Evolutionary conservation across 2,329 filamentous ascomycete genomes (phyloP).

Genomic region (Calonectria leucothoes): DNA sequence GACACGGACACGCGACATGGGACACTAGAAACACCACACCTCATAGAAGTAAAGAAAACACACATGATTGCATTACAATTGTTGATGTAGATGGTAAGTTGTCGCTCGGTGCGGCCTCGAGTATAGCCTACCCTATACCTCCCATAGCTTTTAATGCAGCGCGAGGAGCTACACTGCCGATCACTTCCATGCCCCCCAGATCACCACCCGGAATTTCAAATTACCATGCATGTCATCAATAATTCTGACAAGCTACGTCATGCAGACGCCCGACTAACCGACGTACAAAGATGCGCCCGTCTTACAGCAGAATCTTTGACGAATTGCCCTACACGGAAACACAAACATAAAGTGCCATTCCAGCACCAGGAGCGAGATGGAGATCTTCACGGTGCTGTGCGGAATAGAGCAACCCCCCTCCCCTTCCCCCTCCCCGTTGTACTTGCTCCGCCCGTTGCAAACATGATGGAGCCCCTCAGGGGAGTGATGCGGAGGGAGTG

Average conservation of each 20-base stretch:
- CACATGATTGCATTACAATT: background rate
- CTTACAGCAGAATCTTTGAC: slow-evolving; percentile 12
- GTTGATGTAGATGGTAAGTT: background rate
- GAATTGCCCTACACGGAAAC: slow-evolving; percentile 21
- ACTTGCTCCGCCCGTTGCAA: background rate
- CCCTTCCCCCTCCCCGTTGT: background rate
- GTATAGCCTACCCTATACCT: background rate
- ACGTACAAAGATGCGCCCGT: background rate
- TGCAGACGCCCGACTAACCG: background rate
- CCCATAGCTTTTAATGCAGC: background rate
- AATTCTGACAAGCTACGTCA: slow-evolving; percentile 4
- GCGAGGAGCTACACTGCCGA: background rate
- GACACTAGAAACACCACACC: too few relatives aligned
- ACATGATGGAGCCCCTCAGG: background rate
- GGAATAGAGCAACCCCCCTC: background rate
- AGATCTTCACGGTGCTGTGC: slow-evolving; percentile 7
- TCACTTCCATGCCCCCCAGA: background rate
- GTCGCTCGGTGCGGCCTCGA: background rate
- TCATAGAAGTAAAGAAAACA: too few relatives aligned
- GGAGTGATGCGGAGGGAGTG: background rate
- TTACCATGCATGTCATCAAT: slow-evolving; percentile 8
- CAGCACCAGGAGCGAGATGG: slow-evolving; percentile 6
- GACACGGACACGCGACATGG: background rate
- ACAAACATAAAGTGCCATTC: background rate
- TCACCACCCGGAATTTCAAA: background rate